Base-by-base conservation (phyloP, 2,329 filamentous ascomycete genomes). In the Talaromyces sp. region DNA sequence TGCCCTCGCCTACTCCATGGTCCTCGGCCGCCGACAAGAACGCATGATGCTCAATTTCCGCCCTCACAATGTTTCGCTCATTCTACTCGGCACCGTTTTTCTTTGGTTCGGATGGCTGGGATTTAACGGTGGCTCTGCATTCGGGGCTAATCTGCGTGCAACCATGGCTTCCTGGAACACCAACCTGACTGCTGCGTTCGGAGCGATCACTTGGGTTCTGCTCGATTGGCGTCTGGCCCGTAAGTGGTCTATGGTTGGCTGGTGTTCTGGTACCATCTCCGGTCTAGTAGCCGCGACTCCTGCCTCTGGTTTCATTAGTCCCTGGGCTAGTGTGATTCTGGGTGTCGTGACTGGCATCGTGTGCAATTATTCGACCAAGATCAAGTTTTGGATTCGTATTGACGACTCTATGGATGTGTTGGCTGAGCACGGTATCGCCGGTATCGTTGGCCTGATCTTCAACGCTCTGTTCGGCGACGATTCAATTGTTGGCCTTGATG, bases 1-100 rank as follows among this genome's bases (percentile, higher is more conserved):
- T 39, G 94, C 93, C 27, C 82, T 97, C 42, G 94, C 94, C 61
- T 99, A 97, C 79, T 96, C 92, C 2, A 88, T 90, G 90, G 87
- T 97, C 33, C 89, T 99, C 56, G 94, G 94, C 63, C 90, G 91
- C 69, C 91, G 94, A 63, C 94, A 97, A 79, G 93, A 97, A 80
- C 94, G 91, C 80, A 97, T 97, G 91, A 97, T 97, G 90, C 85
- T 97, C 77, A 97, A 97, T 83, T 97, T 97, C 84, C 90, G 94
- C 63, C 94, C 94, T 16, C 94, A 99, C 82, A 99, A 99, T 80
- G 94, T 97, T 62, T 96, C 92, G 5, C 84, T 97, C 68, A 96
- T 99, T 76, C 92, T 94, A 1, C 87, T 97, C 65, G 94, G 94
- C 58, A 97, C 94, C 3, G 84, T 96, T 61, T 84, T 99, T 66